phyloP scores from a whole-genome alignment of 2,329 filamentous ascomycete species.

The Purpureocillium lavendulum region DNA sequence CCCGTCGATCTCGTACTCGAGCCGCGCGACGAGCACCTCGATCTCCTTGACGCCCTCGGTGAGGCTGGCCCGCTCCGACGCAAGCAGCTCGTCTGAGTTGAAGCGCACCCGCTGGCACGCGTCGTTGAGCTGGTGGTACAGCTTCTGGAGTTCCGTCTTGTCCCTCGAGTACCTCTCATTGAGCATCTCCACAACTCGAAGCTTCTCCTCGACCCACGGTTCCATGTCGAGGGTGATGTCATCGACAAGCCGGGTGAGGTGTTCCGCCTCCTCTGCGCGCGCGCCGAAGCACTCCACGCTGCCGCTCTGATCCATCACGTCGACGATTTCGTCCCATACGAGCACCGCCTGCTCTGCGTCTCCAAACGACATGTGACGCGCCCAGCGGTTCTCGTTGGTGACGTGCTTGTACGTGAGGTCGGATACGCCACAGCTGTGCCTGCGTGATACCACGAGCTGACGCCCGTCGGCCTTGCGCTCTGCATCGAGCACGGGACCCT shows the following conservation, averaged over 20 bases:
- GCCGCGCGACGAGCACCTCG: slow-evolving; percentile 70
- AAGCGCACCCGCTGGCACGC: slow-evolving; percentile 61
- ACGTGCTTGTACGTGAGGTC: slow-evolving; percentile 18
- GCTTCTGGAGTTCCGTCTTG: slow-evolving; percentile 53
- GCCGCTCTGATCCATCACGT: slow-evolving; percentile 23
- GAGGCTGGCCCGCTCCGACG: slow-evolving; percentile 59
- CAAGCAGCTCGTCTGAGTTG: slow-evolving; percentile 59
- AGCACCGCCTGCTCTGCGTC: slow-evolving; percentile 68
- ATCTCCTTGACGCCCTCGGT: slow-evolving; percentile 69
- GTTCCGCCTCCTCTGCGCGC: slow-evolving; percentile 44
- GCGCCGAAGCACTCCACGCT: slow-evolving; percentile 20
- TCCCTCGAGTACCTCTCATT: slow-evolving; percentile 55
- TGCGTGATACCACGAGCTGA: slow-evolving; percentile 48
- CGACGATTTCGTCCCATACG: slow-evolving; percentile 50
- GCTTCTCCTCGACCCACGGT: slow-evolving; percentile 53
- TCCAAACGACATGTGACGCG: slow-evolving; percentile 67
- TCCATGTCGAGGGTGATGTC: slow-evolving; percentile 43
- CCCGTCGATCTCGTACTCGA: slow-evolving; percentile 85
- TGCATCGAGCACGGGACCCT: slow-evolving; percentile 41
- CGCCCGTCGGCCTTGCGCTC: slow-evolving; percentile 35
- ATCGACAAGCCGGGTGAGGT: slow-evolving; percentile 44
- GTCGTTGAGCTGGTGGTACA: slow-evolving; percentile 65
- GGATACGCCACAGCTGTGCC: slow-evolving; percentile 45
- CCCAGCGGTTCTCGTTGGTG: slow-evolving; percentile 54
- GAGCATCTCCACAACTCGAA: slow-evolving; percentile 48